These are phyloP conservation scores for Cutaneotrichosporon spelunceum DNA, from an alignment of 1,284 basidiomycete species.

Conservation along the genomic window DNA sequence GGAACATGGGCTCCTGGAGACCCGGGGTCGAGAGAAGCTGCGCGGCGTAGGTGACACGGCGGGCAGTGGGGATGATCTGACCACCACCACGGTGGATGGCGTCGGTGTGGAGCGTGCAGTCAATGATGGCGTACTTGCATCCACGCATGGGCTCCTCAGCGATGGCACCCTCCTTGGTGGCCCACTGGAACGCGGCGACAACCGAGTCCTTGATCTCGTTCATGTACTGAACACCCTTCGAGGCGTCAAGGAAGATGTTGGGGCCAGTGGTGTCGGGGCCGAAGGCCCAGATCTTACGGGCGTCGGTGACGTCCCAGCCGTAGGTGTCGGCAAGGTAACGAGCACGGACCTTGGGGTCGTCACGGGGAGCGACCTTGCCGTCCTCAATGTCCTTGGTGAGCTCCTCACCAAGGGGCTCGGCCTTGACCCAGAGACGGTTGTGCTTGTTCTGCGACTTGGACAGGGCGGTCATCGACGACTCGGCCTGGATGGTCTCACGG, in stretches of 20 bases:
- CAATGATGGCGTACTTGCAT: conserved; percentile 64
- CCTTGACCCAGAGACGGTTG: conserved; percentile 96
- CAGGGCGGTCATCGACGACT: conserved; percentile 92
- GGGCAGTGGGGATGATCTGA: conserved; percentile 96
- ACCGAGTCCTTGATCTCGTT: conserved; percentile 99
- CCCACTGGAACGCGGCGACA: conserved; percentile 99
- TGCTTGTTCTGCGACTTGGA: conserved; percentile 99
- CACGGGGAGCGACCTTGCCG: conserved; percentile 83
- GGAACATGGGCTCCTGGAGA: conserved; percentile 96
- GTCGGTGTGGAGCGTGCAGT: conserved; percentile 56
- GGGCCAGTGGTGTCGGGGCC: conserved; percentile 97
- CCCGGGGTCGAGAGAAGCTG: conserved; percentile 85
- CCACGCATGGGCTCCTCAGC: conserved; percentile 99
- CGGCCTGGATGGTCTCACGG: conserved; percentile 94
- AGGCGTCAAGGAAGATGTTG: conserved; percentile 95
- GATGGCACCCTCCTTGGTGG: conserved; percentile 94
- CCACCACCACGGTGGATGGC: conserved; percentile 99
- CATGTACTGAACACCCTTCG: conserved; percentile 97
- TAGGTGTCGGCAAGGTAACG: conserved; percentile 93
- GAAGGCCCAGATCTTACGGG: conserved; percentile 99
- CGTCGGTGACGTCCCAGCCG: conserved; percentile 99
- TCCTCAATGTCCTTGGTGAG: conserved; percentile 87
- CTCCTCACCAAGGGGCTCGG: conserved; percentile 89
- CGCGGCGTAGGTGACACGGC: conserved; percentile 95
- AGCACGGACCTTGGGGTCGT: conserved; percentile 96